Evolutionary conservation across 2,329 filamentous ascomycete species (phyloP).

Genomic region (Phialophora expanda): DNA sequence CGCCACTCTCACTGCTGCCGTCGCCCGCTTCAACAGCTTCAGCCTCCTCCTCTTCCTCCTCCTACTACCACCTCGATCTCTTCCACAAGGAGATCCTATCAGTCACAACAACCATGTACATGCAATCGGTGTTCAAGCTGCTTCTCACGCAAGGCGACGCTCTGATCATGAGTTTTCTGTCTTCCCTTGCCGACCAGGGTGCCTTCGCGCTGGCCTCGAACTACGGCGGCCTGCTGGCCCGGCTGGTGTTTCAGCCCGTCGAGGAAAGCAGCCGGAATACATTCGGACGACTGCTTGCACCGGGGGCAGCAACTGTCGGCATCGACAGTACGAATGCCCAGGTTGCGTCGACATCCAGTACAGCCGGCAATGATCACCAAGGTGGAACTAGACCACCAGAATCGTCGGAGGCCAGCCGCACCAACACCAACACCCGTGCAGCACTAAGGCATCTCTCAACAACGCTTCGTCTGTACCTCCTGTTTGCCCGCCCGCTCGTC

Average conservation of each 20-base stretch:
- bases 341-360: background rate
- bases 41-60: slow-evolving; percentile 30
- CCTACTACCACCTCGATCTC: slow-evolving; percentile 59
- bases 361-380: background rate
- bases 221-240: slow-evolving; percentile 85
- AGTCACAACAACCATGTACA: slow-evolving; percentile 79
- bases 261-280: slow-evolving; percentile 91
- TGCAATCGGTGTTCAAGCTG: slow-evolving; percentile 90
- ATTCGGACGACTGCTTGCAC: slow-evolving; percentile 76
- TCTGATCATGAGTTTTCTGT: slow-evolving; percentile 79
- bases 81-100: slow-evolving; percentile 74
- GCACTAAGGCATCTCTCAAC: slow-evolving; percentile 44
- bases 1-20: slow-evolving; percentile 38
- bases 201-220: slow-evolving; percentile 93
- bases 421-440: slow-evolving; percentile 20
- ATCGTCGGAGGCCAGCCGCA: background rate
- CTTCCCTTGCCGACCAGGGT: slow-evolving; percentile 80
- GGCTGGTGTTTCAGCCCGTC: slow-evolving; percentile 90
- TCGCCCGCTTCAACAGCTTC: background rate
- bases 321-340: background rate
- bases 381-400: background rate
- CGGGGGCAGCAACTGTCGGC: background rate
- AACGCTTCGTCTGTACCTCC: slow-evolving; percentile 74
- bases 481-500: slow-evolving; percentile 72
- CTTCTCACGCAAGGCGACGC: slow-evolving; percentile 93